These are phyloP conservation scores for Pythium aquatile DNA, from an alignment of 352 stramenopile genomes.

Conservation along the genomic window DNA sequence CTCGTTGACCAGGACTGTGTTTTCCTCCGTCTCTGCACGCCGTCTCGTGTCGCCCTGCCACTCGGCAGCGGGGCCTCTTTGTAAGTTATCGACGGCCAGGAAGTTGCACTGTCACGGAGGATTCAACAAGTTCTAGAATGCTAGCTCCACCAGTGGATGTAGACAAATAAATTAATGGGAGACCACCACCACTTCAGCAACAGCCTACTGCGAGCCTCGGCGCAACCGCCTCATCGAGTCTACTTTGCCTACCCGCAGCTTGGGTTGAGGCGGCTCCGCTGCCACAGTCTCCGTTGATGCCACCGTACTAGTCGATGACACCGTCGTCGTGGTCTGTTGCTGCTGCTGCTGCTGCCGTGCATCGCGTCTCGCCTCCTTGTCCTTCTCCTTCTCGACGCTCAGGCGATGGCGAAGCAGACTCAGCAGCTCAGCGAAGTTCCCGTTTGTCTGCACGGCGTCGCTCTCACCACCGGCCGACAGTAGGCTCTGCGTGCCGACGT, in stretches of 20 bases:
- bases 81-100: conserved; percentile 10
- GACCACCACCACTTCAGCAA: neutral
- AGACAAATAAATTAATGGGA: conserved; percentile 30
- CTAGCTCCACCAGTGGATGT: conserved; percentile 15
- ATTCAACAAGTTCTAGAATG: neutral
- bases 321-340: neutral
- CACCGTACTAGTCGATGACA: neutral
- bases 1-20: neutral
- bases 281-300: neutral
- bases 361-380: conserved; percentile 13
- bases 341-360: neutral
- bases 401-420: conserved; percentile 44
- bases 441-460: conserved; percentile 14
- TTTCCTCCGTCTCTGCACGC: neutral
- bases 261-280: conserved; percentile 7
- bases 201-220: conserved; percentile 18
- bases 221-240: conserved; percentile 40
- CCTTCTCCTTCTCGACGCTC: conserved; percentile 28
- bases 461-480: conserved; percentile 19
- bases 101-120: neutral
- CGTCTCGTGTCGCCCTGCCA: neutral
- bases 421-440: conserved; percentile 68
- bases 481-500: conserved; percentile 46
- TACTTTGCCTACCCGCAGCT: conserved; percentile 34
- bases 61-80: conserved; percentile 13